A percentile compares a stretch with the other conserved stretches of the same genome.
phyloP scores from a whole-genome alignment of 1,139 yeast genomes.

The Geotrichum bryndzae region DNA sequence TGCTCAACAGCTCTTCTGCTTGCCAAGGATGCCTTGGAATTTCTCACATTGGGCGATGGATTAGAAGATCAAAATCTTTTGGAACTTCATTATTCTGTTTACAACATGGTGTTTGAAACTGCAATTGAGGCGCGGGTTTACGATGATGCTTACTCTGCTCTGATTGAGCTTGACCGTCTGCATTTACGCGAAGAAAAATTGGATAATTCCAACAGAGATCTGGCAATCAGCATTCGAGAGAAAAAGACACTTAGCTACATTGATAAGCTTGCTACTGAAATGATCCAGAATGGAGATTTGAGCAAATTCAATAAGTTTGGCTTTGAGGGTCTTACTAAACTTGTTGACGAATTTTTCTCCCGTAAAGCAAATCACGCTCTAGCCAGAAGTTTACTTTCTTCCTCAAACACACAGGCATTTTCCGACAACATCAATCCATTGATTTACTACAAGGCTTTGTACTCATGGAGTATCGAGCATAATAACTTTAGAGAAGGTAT shows the following conservation, averaged over 20 bases:
- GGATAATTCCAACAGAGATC: conserved; percentile 9
- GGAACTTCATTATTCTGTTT: conserved; percentile 11
- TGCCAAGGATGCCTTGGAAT: conserved; percentile 17
- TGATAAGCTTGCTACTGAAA: conserved; percentile 22
- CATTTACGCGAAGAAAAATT: conserved; percentile 14
- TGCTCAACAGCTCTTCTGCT: conserved; percentile 36
- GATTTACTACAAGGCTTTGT: conserved; percentile 29
- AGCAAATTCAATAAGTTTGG: conserved; percentile 28
- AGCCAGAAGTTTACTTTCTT: not conserved
- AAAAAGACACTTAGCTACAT: conserved; percentile 13
- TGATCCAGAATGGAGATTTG: conserved; percentile 25
- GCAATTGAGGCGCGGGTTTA: conserved; percentile 25
- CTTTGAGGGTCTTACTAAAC: conserved; percentile 30
- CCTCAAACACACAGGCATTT: not conserved
- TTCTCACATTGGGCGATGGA: conserved; percentile 5
- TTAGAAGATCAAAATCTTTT: not conserved
- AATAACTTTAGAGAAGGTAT: conserved; percentile 31
- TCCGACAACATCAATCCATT: conserved; percentile 13
- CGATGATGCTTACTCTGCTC: conserved; percentile 32
- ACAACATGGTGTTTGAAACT: conserved; percentile 23
- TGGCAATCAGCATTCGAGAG: conserved; percentile 1
- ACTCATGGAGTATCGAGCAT: conserved; percentile 33
- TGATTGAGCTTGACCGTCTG: conserved; percentile 24
- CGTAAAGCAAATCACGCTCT: conserved; percentile 1
- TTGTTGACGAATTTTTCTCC: conserved; percentile 24